Evolutionary conservation across 495 filamentous ascomycete genomes (phyloP).

Genomic region (Lasiosphaeriaceae sp.): DNA sequence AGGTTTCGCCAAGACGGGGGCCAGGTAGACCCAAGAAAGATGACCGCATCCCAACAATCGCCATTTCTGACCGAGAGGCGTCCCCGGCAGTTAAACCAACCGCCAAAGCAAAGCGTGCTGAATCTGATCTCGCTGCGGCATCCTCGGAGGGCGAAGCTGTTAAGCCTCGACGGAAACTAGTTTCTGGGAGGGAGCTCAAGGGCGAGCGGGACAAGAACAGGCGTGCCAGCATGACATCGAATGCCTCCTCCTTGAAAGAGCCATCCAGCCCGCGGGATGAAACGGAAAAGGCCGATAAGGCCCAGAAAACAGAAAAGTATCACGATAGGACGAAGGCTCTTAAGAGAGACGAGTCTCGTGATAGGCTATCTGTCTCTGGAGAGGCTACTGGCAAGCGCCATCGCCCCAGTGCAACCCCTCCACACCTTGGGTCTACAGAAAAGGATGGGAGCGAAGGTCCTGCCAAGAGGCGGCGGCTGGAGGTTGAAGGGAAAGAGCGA

Average conservation of each 20-base stretch:
- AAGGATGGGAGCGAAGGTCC: constrained; percentile 52
- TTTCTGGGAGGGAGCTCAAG: constrained; percentile 57
- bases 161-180: constrained; percentile 57
- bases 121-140: constrained; percentile 42
- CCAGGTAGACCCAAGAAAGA: constrained; percentile 48
- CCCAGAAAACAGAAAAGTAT: constrained; percentile 41
- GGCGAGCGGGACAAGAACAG: constrained; percentile 52
- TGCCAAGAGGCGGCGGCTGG: constrained; percentile 47
- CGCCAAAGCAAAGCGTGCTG: constrained; percentile 41
- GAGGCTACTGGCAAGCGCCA: constrained; percentile 59
- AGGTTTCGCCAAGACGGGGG: constrained; percentile 44
- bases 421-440: constrained; percentile 52
- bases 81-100: constrained; percentile 41
- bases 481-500: constrained; percentile 41
- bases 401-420: constrained; percentile 64
- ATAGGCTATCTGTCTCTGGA: constrained; percentile 43
- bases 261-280: constrained; percentile 44
- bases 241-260: constrained; percentile 38
- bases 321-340: constrained; percentile 48
- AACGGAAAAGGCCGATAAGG: constrained; percentile 32
- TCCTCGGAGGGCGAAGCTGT: constrained; percentile 50
- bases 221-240: constrained; percentile 46
- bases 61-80: constrained; percentile 50
- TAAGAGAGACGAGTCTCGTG: constrained; percentile 54
- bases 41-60: constrained; percentile 39